phyloP scores from a whole-genome alignment of 768 basidiomycete species.

The Podaxis rugospora region DNA sequence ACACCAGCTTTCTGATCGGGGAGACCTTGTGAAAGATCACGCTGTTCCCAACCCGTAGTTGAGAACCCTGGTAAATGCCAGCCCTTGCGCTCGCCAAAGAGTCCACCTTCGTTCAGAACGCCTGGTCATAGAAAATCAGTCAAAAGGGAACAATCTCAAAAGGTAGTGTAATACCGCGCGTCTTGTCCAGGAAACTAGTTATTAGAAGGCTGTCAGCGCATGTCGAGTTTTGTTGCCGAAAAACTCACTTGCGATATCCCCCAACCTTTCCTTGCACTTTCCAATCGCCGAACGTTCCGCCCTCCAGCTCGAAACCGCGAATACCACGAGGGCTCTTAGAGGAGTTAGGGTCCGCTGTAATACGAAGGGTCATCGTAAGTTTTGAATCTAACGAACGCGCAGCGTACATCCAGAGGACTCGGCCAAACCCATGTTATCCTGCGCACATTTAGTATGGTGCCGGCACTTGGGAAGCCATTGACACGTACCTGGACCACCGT shows the following conservation, averaged over 20 bases:
- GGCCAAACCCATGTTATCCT: conserved; percentile 82
- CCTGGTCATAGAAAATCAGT: conserved; percentile 23
- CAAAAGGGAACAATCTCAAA: not conserved
- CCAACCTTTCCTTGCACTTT: conserved; percentile 75
- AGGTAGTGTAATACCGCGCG: conserved; percentile 33
- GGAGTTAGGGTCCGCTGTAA: conserved; percentile 38
- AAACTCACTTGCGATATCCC: conserved; percentile 56
- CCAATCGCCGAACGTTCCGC: conserved; percentile 58
- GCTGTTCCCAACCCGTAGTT: conserved; percentile 51
- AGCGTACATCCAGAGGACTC: conserved; percentile 44
- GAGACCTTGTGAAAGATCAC: conserved; percentile 56
- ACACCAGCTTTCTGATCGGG: conserved; percentile 59
- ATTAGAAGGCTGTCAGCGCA: not conserved
- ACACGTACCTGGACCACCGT: conserved; percentile 66
- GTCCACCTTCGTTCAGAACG: conserved; percentile 68
- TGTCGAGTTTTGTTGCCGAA: not conserved
- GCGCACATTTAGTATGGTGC: not conserved
- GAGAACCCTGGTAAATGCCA: conserved; percentile 77
- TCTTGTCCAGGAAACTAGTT: conserved; percentile 70
- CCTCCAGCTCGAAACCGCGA: conserved; percentile 67
- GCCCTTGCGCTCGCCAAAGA: conserved; percentile 64
- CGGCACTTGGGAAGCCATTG: not conserved
- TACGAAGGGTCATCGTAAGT: not conserved
- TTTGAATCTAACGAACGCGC: not conserved
- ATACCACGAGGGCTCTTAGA: conserved; percentile 77